A percentile compares a stretch with the other conserved stretches of the same genome.
Evolutionary conservation across 2,329 filamentous ascomycete genomes (phyloP).

Genomic region (Graphilbum sp.): DNA sequence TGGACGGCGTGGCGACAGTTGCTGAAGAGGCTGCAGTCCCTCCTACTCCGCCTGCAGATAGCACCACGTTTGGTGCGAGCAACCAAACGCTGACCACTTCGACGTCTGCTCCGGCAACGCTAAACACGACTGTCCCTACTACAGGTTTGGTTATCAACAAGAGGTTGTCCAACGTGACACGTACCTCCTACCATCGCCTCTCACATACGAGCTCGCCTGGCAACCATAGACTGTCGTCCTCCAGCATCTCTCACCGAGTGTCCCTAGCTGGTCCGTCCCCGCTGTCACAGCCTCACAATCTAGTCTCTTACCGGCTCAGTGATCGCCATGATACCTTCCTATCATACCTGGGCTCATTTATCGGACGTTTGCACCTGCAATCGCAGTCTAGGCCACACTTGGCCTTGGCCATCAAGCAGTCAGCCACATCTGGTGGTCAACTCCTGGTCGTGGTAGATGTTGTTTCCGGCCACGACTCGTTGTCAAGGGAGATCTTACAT

Average conservation of each 20-base stretch:
- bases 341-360: slow-evolving; percentile 81
- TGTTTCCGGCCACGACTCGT: slow-evolving; percentile 61
- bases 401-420: slow-evolving; percentile 65
- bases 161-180: slow-evolving; percentile 22
- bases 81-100: neutral
- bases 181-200: slow-evolving; percentile 15
- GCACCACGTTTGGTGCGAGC: slow-evolving; percentile 27
- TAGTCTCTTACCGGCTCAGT: slow-evolving; percentile 72
- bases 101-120: neutral
- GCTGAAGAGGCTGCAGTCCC: slow-evolving; percentile 41
- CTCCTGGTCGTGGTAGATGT: slow-evolving; percentile 67
- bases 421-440: slow-evolving; percentile 64
- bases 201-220: slow-evolving; percentile 21
- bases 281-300: slow-evolving; percentile 45
- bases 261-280: slow-evolving; percentile 57
- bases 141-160: slow-evolving; percentile 23
- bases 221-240: slow-evolving; percentile 33
- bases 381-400: slow-evolving; percentile 81
- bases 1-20: slow-evolving; percentile 44
- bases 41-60: slow-evolving; percentile 47
- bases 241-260: slow-evolving; percentile 53
- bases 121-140: neutral
- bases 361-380: slow-evolving; percentile 76
- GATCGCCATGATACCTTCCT: slow-evolving; percentile 75
- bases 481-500: slow-evolving; percentile 49